Percentiles rank a stretch among this genome's conserved stretches.
Evolutionary conservation across 805 yeast species (phyloP).

Genomic region (Lachancea nothofagi): DNA sequence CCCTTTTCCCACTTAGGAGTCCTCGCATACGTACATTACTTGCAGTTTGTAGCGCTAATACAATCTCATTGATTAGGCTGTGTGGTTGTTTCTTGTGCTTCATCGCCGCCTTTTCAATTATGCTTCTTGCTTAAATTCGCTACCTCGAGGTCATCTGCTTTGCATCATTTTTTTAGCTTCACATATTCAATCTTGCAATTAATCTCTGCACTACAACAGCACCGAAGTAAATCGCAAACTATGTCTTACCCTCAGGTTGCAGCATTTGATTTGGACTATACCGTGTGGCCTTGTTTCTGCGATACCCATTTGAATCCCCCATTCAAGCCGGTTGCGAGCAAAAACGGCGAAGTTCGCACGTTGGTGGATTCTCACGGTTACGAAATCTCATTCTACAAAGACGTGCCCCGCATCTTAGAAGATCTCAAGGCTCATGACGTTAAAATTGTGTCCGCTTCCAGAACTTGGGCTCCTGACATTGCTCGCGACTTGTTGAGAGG

Average conservation of each 20-base stretch:
- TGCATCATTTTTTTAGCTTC: too few relatives aligned
- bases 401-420: slow-evolving; percentile 58
- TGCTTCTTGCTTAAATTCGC: too few relatives aligned
- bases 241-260: slow-evolving; percentile 32
- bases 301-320: slow-evolving; percentile 35
- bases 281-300: slow-evolving; percentile 37
- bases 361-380: slow-evolving; percentile 41
- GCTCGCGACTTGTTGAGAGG: slow-evolving; percentile 57
- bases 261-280: slow-evolving; percentile 34
- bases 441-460: slow-evolving; percentile 61
- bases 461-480: slow-evolving; percentile 75
- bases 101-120: too few relatives aligned
- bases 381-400: slow-evolving; percentile 53
- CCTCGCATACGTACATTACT: too few relatives aligned
- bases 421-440: slow-evolving; percentile 47
- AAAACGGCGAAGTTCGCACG: slow-evolving; percentile 28
- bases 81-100: too few relatives aligned
- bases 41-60: too few relatives aligned
- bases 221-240: background rate
- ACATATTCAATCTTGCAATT: too few relatives aligned
- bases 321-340: slow-evolving; percentile 23
- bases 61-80: too few relatives aligned
- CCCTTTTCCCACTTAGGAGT: too few relatives aligned
- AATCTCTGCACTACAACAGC: too few relatives aligned
- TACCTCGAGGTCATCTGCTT: too few relatives aligned